These are phyloP conservation scores for Zygosaccharomyces pseudobailii DNA, from an alignment of 1,139 yeast genomes.

Conservation along the genomic window DNA sequence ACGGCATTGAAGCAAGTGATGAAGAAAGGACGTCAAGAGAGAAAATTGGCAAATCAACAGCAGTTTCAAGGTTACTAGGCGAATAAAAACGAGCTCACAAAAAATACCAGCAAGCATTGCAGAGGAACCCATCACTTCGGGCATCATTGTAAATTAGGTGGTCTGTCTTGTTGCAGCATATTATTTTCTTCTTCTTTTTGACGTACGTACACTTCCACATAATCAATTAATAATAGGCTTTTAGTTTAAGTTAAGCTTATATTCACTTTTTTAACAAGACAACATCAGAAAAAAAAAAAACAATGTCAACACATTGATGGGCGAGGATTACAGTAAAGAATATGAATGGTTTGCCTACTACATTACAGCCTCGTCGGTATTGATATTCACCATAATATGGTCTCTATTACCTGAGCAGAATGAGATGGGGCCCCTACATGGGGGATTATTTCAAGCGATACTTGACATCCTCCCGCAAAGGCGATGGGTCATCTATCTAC, in stretches of 20 bases:
- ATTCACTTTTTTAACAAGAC: neutral
- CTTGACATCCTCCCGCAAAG: slow-evolving; percentile 25
- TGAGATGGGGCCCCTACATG: slow-evolving; percentile 4
- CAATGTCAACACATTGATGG: slow-evolving; percentile 16
- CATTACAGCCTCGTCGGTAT: slow-evolving; percentile 19
- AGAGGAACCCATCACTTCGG: slow-evolving; percentile 15
- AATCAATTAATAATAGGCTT: neutral
- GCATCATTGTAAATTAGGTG: slow-evolving; percentile 18
- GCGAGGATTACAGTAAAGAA: slow-evolving; percentile 16
- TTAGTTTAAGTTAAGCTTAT: neutral
- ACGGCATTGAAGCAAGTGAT: slow-evolving; percentile 89
- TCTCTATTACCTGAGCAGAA: slow-evolving; percentile 19
- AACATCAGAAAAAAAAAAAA: neutral
- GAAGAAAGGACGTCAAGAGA: slow-evolving; percentile 79
- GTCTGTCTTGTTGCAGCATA: slow-evolving; percentile 1
- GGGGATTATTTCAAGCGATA: slow-evolving; percentile 14
- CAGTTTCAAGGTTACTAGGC: slow-evolving; percentile 14
- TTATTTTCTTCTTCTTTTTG: neutral
- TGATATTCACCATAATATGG: slow-evolving; percentile 21
- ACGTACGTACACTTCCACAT: neutral
- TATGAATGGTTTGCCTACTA: slow-evolving; percentile 29
- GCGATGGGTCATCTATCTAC: slow-evolving; percentile 24
- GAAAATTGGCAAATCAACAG: slow-evolving; percentile 51
- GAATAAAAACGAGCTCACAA: neutral
- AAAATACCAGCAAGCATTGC: neutral